phyloP scores from a whole-genome alignment of 169 alveolate species.

The Plasmodium coatneyi region DNA sequence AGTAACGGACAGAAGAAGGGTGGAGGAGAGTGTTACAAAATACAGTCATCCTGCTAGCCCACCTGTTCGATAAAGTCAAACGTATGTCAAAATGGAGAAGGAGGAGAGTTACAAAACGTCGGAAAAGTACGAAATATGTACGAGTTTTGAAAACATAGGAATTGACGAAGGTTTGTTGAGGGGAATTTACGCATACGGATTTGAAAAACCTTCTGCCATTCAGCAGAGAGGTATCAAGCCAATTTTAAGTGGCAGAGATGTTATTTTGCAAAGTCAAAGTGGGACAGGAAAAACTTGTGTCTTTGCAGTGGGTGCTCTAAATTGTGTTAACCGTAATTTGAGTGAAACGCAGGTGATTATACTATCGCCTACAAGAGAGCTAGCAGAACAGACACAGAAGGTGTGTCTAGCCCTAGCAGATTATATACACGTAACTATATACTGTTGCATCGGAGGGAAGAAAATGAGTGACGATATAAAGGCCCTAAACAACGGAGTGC shows the following conservation, averaged over 20 bases:
- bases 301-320: conserved; percentile 96
- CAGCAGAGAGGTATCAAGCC: conserved; percentile 99
- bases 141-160: conserved; percentile 94
- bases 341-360: conserved; percentile 95
- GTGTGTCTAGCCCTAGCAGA: conserved; percentile 93
- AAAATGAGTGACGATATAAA: conserved; percentile 97
- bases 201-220: conserved; percentile 99
- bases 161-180: conserved; percentile 95
- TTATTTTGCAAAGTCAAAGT: conserved; percentile 99
- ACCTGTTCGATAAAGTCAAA: no score
- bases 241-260: conserved; percentile 97
- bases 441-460: conserved; percentile 99
- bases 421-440: conserved; percentile 92
- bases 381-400: conserved; percentile 97
- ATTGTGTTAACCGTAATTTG: conserved; percentile 92
- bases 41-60: no score
- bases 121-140: conserved; percentile 63
- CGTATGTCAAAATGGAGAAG: conserved; percentile 21
- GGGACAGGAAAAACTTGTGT: conserved; percentile 99
- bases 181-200: conserved; percentile 98
- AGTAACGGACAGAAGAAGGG: no score
- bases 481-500: conserved; percentile 97
- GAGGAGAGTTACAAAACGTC: conserved; percentile 34
- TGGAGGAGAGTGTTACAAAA: no score
- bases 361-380: conserved; percentile 99